Evolutionary conservation across 257 asterid genomes (phyloP).

Genomic region (Scutellaria minor): DNA sequence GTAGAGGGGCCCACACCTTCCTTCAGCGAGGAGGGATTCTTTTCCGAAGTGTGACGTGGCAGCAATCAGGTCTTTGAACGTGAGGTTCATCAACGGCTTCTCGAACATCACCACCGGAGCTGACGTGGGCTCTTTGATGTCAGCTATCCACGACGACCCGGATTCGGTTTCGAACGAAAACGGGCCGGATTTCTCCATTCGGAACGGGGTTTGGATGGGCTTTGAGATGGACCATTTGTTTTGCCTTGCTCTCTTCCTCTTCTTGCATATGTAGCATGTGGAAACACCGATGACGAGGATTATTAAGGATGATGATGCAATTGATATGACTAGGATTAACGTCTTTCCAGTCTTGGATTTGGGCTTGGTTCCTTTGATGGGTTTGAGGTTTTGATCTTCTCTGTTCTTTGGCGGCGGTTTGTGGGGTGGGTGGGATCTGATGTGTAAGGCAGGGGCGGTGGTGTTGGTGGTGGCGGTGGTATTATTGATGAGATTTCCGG

Average conservation of each 20-base stretch:
- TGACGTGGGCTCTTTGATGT: slow-evolving; percentile 84
- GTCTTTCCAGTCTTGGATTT: slow-evolving; percentile 39
- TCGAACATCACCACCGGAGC: slow-evolving; percentile 91
- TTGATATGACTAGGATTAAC: slow-evolving; percentile 41
- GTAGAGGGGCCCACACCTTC: slow-evolving; percentile 86
- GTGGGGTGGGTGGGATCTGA: slow-evolving; percentile 41
- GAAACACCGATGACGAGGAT: slow-evolving; percentile 27
- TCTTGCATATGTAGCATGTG: slow-evolving; percentile 48
- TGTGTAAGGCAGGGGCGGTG: slow-evolving; percentile 42
- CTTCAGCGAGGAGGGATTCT: slow-evolving; percentile 87
- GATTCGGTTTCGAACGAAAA: slow-evolving; percentile 90
- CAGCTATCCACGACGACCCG: slow-evolving; percentile 94
- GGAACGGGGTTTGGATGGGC: slow-evolving; percentile 72
- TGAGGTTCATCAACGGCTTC: slow-evolving; percentile 92
- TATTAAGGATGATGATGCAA: slow-evolving; percentile 47
- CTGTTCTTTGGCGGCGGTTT: slow-evolving; percentile 38
- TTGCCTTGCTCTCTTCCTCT: slow-evolving; percentile 49
- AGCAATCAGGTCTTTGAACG: slow-evolving; percentile 87
- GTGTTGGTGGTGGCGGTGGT: slow-evolving; percentile 25
- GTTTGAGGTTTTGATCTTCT: slow-evolving; percentile 3
- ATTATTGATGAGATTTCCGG: slow-evolving; percentile 44
- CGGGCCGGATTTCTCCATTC: slow-evolving; percentile 86
- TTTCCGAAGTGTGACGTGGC: slow-evolving; percentile 95
- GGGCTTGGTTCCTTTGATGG: slow-evolving; percentile 29
- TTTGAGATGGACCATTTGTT: slow-evolving; percentile 86